Evolutionary conservation across 495 filamentous ascomycete genomes (phyloP), one percentile per base, ranked within the genome.

Genomic region (Aspergillus bridgeri): DNA sequence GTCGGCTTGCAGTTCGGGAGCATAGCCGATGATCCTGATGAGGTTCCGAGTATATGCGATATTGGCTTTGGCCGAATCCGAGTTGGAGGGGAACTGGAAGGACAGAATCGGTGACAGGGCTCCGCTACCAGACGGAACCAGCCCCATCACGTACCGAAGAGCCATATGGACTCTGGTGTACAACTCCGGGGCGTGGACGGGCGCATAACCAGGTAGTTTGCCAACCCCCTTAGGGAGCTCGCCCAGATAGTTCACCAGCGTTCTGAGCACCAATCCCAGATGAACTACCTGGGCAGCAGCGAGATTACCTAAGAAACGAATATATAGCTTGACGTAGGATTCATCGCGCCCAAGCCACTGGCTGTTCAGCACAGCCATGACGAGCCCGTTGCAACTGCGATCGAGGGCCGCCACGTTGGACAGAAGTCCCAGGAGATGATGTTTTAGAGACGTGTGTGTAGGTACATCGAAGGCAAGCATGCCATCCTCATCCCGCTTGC

Each of bases 311-410:
- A 98, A 69, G 51, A 98, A 89, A 51, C 89, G 82, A 48, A 88
- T 83, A 71, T 88, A 98, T 3, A 89, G 78, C 57, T 84, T 84
- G 42, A 92, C 81, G 71, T 95, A 97, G 4, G 80, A 74, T 56
- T 92, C 86, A 64, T 93, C 89, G 50, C 91, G 81, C 9, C 89
- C 90, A 44, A 96, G 80, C 94, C 94, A 99, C 42, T 85, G 77
- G 69, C 85, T 89, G 57, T 81, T 75, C 29, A 97, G 73, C 9
- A 96, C 76, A 21, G 85, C 85, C 59, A 83, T 76, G 42, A 96
- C 84, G 29, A 99, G 73, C 2, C 85, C 84, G 19, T 84, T 82
- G 72, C 89, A 96, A 48, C 82, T 82, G 62, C 83, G 85, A 60
- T 87, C 81, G 23, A 99, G 76, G 21, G 83, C 71, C 21, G 87